A percentile compares a stretch with the other conserved stretches of the same genome.
Conservation (phyloP, 106 monocot genomes). For the Vanilla planifolia region DNA sequence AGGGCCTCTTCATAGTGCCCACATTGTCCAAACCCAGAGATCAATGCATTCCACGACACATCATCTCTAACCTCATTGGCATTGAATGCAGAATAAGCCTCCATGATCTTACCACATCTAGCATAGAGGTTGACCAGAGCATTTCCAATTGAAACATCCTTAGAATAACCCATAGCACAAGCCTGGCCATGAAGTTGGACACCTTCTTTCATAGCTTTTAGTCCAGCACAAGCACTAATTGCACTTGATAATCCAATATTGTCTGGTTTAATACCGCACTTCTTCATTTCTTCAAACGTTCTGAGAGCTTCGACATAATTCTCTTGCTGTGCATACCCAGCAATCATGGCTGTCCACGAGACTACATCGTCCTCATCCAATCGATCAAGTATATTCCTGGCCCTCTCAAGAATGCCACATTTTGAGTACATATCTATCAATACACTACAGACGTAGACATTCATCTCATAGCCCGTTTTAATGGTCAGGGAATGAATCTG, state of each 20-base stretch:
- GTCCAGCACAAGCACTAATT: constrained; percentile 68
- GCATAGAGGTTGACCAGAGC: constrained; percentile 74
- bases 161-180: constrained; percentile 38
- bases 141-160: constrained; percentile 73
- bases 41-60: constrained; percentile 84
- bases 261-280: constrained; percentile 45
- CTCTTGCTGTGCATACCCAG: constrained; percentile 71
- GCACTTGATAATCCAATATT: constrained; percentile 73
- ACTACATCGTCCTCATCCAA: constrained; percentile 59
- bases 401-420: constrained; percentile 45
- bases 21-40: constrained; percentile 82
- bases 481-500: constrained; percentile 59
- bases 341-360: constrained; percentile 91
- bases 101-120: constrained; percentile 45
- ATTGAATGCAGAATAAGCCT: constrained; percentile 56
- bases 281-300: constrained; percentile 55
- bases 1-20: constrained; percentile 66
- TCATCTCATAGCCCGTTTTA: constrained; percentile 53
- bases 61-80: constrained; percentile 47
- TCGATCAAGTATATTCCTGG: constrained; percentile 46
- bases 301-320: constrained; percentile 57
- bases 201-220: constrained; percentile 49
- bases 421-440: constrained; percentile 90
- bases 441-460: constrained; percentile 60
- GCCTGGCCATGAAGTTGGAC: constrained; percentile 66